phyloP scores from a whole-genome alignment of 331 rosid species.

The Malus hybrid region DNA sequence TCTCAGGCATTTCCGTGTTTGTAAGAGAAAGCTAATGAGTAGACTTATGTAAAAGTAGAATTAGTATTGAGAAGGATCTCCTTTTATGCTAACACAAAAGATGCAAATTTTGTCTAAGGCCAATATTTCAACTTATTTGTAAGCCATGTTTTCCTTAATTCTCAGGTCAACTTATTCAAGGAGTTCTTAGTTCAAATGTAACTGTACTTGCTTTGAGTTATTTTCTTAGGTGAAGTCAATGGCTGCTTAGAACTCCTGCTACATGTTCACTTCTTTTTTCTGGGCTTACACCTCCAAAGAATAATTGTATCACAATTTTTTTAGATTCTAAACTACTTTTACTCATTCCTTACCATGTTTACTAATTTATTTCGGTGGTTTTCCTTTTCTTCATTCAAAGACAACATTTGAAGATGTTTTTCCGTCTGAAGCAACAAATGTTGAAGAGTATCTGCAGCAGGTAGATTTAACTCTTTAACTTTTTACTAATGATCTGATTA shows the following conservation, averaged over 20 bases:
- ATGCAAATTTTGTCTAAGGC: neutral
- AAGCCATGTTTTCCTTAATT: neutral
- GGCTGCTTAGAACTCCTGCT: neutral
- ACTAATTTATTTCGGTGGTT: neutral
- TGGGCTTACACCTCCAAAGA: neutral
- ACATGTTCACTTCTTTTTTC: neutral
- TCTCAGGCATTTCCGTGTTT: neutral
- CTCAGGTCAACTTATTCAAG: neutral
- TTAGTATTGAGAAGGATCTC: neutral
- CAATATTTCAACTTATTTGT: neutral
- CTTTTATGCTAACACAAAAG: no score
- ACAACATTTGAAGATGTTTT: constrained; percentile 97
- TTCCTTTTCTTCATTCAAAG: constrained; percentile 26
- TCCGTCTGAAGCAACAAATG: constrained; percentile 92
- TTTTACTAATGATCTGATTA: neutral
- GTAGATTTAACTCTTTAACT: constrained; percentile 32
- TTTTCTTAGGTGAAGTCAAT: neutral
- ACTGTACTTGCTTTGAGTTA: neutral
- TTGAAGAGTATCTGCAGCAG: constrained; percentile 99
- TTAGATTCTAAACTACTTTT: neutral
- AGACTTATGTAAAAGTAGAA: neutral
- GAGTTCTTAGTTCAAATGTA: neutral
- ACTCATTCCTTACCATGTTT: neutral
- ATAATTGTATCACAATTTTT: neutral
- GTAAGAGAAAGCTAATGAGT: neutral